Evolutionary conservation across 1,284 basidiomycete genomes (phyloP), one percentile per base, ranked within the genome.

Genomic region (Porogramme epimiltina): DNA sequence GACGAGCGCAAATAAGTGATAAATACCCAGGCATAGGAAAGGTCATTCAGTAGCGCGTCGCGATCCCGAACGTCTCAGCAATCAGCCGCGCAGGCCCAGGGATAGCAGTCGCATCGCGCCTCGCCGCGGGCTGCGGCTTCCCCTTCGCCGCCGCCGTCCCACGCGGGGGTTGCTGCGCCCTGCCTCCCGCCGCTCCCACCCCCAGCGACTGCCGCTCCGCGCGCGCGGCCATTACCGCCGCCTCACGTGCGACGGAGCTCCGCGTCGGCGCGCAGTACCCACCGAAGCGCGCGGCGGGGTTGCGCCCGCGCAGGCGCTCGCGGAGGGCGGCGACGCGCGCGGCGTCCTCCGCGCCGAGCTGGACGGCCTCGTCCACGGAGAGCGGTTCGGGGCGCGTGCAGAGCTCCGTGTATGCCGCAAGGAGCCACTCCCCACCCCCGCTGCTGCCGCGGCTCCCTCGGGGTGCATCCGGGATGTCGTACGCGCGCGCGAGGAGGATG

Each of bases 331-430:
- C 60, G 40, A 70, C 52, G 33, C 56, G 62, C 31, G 61, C 33
- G 2, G 59, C 46, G 1, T 56, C 62, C 19, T 68, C 63, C 18
- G 69, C 49, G 0, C 70, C 68, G 4, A 71, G 55, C 4, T 55
- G 55, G 0, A 45, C n/a, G 5, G 61, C 68, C 48, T 71, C 69
- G 10, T 60, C 58, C 3, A 67, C 3, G 20, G 54, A 54, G 18
- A 71, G 55, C 3, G 67, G 61, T 6, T 62, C 56, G 0, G 55
- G 25, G 5, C 69, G 61, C 19, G 59, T 54, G 54, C 62, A 68
- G 33, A 70, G 66, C 1, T 60, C 58, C 9, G 55, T 56, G 54
- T 68, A 71, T 1, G 69, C 66, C 0, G 52, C 39, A 24, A 63
- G 51, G 2, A 65, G 51, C 55, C 66, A 66, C 18, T 31, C 28